Evolutionary conservation across 2,329 filamentous ascomycete species (phyloP).

Genomic region (Fusarium mundagurra): DNA sequence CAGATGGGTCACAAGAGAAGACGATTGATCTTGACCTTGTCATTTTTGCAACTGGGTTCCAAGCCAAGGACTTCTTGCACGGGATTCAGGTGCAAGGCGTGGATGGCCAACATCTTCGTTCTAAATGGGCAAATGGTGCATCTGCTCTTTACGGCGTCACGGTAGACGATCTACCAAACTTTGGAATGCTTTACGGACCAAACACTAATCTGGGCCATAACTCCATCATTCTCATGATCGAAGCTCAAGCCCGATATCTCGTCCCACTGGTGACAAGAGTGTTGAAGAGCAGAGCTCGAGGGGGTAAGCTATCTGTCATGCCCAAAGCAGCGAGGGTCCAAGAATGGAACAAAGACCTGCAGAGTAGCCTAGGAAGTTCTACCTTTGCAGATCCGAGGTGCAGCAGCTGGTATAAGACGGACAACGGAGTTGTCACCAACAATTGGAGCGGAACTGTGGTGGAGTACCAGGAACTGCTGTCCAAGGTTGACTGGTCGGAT

Average conservation of each 20-base stretch:
- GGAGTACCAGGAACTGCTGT: not conserved
- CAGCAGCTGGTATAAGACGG: not conserved
- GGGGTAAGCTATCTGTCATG: rapidly evolving
- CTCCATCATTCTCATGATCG: not conserved
- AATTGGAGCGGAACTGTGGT: not conserved
- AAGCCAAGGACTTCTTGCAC: not conserved
- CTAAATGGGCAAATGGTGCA: not conserved
- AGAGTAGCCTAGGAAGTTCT: rapidly evolving
- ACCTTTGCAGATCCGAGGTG: rapidly evolving
- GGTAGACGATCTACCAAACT: not conserved
- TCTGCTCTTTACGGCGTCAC: not conserved
- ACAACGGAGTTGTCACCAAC: not conserved
- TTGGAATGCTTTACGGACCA: not conserved
- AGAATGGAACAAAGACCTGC: not conserved
- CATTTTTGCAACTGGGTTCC: not conserved
- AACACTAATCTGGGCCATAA: not conserved
- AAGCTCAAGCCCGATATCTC: not conserved
- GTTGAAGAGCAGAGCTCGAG: not conserved
- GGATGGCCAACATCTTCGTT: rapidly evolving
- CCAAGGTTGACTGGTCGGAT: not conserved
- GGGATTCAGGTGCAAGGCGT: not conserved
- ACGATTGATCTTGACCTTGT: not conserved
- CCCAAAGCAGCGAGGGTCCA: not conserved
- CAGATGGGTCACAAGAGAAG: not conserved
- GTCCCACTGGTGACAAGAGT: not conserved